These are phyloP conservation scores for Schwanniomyces occidentalis DNA, from an alignment of 805 yeast genomes.

Conservation along the genomic window DNA sequence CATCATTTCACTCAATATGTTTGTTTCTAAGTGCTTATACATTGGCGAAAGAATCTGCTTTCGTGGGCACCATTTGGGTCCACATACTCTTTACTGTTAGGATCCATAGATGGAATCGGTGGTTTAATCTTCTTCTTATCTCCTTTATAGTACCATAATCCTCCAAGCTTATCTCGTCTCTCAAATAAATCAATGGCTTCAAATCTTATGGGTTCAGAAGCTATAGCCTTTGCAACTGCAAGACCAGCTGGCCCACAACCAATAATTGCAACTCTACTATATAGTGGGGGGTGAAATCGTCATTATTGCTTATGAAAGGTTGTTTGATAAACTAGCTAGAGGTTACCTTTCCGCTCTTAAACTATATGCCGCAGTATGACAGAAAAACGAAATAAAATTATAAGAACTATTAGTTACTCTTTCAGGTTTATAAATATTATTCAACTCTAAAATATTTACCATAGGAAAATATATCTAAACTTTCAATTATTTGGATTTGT, in stretches of 20 bases:
- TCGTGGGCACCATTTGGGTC: no score
- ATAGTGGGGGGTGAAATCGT: no score
- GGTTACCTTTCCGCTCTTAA: no score
- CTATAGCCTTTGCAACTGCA: slow-evolving; percentile 62
- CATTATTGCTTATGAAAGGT: no score
- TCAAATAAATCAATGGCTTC: slow-evolving; percentile 58
- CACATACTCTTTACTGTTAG: slow-evolving; percentile 21
- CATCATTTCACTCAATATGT: slow-evolving; percentile 67
- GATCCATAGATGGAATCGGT: slow-evolving; percentile 13
- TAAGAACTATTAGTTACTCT: no score
- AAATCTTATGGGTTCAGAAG: slow-evolving; percentile 47
- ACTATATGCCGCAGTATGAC: no score
- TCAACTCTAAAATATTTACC: no score
- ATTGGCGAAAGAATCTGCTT: slow-evolving; percentile 48
- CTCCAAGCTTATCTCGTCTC: slow-evolving; percentile 62
- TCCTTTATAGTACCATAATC: slow-evolving; percentile 64
- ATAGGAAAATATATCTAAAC: no score
- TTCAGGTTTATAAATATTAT: no score
- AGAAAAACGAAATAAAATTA: no score
- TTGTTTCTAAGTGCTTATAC: slow-evolving; percentile 69
- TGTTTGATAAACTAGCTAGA: no score
- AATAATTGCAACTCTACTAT: slow-evolving; percentile 59
- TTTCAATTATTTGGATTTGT: no score
- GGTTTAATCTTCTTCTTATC: slow-evolving; percentile 33
- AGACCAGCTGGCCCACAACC: slow-evolving; percentile 82